phyloP scores from a whole-genome alignment of 331 rosid genomes.

The Erythrophleum ivorense region DNA sequence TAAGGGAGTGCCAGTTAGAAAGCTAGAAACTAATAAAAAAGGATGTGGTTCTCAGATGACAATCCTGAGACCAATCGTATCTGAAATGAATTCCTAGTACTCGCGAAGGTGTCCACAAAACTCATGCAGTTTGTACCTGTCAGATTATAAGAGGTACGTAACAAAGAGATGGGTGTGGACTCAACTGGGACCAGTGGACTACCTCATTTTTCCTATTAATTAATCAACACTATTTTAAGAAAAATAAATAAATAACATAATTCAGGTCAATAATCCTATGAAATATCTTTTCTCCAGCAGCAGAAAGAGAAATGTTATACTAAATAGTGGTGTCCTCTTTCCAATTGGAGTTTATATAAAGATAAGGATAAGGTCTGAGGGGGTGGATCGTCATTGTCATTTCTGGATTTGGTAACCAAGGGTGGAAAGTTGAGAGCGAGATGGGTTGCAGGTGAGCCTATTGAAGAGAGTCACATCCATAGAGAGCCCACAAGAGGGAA shows the following conservation, averaged over 20 bases:
- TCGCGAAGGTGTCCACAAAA: slow-evolving; percentile 40
- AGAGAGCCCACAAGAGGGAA: slow-evolving; percentile 19
- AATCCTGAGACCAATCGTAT: neutral
- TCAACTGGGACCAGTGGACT: slow-evolving; percentile 34
- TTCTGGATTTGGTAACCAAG: neutral
- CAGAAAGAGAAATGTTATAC: neutral
- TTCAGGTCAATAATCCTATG: neutral
- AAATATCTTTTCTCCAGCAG: neutral
- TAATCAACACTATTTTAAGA: neutral
- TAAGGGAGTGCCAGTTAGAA: slow-evolving; percentile 1
- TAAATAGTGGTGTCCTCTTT: neutral
- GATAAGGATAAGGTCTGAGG: slow-evolving; percentile 19
- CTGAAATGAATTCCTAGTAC: slow-evolving; percentile 45
- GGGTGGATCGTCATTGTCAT: neutral
- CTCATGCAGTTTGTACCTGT: slow-evolving; percentile 37
- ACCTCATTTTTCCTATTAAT: neutral
- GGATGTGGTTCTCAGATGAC: slow-evolving; percentile 18
- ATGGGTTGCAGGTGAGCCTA: neutral
- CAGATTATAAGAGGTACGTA: slow-evolving; percentile 28
- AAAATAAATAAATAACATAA: neutral
- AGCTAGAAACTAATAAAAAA: slow-evolving; percentile 6
- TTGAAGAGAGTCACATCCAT: neutral
- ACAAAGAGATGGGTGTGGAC: slow-evolving; percentile 26
- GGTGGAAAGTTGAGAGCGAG: neutral
- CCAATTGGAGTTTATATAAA: too few relatives aligned